phyloP scores from a whole-genome alignment of 2,329 filamentous ascomycete genomes.

The Trichoderma sp. region DNA sequence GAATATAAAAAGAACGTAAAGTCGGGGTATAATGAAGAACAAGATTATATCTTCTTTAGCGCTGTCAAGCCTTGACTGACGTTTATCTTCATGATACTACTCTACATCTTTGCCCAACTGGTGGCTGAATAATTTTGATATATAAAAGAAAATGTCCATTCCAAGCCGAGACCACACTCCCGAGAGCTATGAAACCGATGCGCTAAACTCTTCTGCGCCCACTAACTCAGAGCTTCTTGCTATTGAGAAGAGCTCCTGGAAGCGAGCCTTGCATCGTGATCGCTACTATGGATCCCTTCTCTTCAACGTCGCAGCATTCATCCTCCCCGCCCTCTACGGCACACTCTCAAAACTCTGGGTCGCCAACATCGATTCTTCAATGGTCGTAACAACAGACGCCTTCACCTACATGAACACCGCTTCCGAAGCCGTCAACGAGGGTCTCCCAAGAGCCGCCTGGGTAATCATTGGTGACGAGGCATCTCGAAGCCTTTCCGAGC shows the following conservation, averaged over 20 bases:
- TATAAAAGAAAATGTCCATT: not conserved
- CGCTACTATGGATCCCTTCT: slow-evolving; percentile 54
- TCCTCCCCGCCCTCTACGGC: slow-evolving; percentile 63
- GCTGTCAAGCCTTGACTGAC: not conserved
- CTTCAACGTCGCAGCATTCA: slow-evolving; percentile 62
- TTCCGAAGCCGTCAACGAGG: slow-evolving; percentile 69
- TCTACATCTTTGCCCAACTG: not conserved
- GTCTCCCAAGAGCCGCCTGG: slow-evolving; percentile 66
- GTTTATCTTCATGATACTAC: not conserved
- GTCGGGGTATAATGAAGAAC: not conserved
- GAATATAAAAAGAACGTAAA: not conserved
- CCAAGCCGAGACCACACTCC: not conserved
- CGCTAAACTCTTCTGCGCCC: not conserved
- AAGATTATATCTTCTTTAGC: not conserved
- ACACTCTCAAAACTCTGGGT: slow-evolving; percentile 71
- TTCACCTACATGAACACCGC: slow-evolving; percentile 69
- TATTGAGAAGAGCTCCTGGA: not conserved
- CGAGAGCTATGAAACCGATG: not conserved
- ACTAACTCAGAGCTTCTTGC: not conserved
- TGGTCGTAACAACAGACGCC: slow-evolving; percentile 39
- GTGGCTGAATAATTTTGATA: not conserved
- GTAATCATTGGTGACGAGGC: slow-evolving; percentile 64
- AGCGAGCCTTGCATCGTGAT: slow-evolving; percentile 11
- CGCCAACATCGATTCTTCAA: slow-evolving; percentile 59
- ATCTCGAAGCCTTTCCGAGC: slow-evolving; percentile 47